phyloP scores from a whole-genome alignment of 2,329 filamentous ascomycete genomes.

The Ophiostoma australiae region DNA sequence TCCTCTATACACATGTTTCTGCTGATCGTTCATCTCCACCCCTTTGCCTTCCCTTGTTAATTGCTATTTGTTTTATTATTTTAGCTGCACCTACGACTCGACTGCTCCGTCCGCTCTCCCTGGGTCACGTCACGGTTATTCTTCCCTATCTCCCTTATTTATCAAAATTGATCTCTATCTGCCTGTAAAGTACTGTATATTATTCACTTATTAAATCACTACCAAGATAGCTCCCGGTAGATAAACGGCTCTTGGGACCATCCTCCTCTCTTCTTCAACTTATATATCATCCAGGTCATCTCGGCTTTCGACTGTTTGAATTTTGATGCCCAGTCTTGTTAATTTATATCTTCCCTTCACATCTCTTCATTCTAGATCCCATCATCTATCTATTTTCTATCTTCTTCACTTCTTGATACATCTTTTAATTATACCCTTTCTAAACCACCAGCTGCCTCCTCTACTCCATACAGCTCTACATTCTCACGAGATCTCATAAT shows the following conservation, averaged over 20 bases:
- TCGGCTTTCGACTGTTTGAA: background rate
- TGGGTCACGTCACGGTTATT: constrained; percentile 10
- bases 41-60: background rate
- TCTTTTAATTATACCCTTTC: constrained; percentile 4
- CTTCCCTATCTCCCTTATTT: background rate
- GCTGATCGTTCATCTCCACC: constrained; percentile 2
- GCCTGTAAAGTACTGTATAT: background rate
- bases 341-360: background rate
- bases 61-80: background rate
- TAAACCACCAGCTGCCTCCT: background rate
- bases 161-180: background rate
- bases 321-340: background rate
- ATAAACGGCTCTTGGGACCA: background rate
- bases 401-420: background rate
- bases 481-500: background rate
- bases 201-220: background rate
- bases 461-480: background rate
- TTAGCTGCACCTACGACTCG: background rate
- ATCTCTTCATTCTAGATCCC: background rate
- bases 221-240: background rate
- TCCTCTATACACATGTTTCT: constrained; percentile 2
- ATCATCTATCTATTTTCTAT: background rate
- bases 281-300: constrained; percentile 9
- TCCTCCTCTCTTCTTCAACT: background rate
- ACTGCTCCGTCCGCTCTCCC: background rate